A percentile compares a stretch with the other conserved stretches of the same genome.
These are phyloP conservation scores for Pythium guiyangense DNA, from an alignment of 352 stramenopile species.

Conservation along the genomic window DNA sequence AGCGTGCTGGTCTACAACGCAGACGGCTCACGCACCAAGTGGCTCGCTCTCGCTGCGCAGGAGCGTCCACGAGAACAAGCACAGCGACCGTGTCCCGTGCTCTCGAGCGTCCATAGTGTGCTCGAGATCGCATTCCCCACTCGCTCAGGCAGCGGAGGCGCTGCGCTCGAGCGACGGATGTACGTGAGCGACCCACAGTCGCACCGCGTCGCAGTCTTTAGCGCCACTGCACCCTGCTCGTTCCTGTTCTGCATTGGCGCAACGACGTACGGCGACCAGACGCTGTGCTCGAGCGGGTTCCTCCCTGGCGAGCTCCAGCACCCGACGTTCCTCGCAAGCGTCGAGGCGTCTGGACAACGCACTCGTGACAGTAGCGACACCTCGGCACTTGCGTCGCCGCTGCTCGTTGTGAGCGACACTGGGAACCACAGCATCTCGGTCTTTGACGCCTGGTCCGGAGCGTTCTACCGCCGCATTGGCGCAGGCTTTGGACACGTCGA, in stretches of 20 bases:
- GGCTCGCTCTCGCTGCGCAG: slow-evolving; percentile 22
- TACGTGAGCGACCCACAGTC: slow-evolving; percentile 52
- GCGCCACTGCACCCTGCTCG: slow-evolving; percentile 4
- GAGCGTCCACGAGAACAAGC: slow-evolving; percentile 9
- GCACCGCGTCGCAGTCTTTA: slow-evolving; percentile 47
- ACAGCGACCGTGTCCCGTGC: background rate
- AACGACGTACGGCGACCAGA: slow-evolving; percentile 49
- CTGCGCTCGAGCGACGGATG: slow-evolving; percentile 7
- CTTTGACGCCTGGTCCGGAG: slow-evolving; percentile 34
- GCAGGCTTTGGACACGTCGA: slow-evolving; percentile 47
- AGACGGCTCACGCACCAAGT: slow-evolving; percentile 37
- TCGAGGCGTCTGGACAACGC: background rate
- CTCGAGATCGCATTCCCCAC: slow-evolving; percentile 11
- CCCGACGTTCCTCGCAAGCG: slow-evolving; percentile 35
- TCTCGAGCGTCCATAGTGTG: slow-evolving; percentile 28
- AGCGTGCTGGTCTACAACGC: slow-evolving; percentile 45
- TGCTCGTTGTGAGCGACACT: slow-evolving; percentile 48
- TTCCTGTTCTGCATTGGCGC: slow-evolving; percentile 47
- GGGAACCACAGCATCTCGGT: slow-evolving; percentile 58
- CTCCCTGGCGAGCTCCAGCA: slow-evolving; percentile 43
- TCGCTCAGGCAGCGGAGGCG: background rate
- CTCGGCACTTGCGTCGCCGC: background rate
- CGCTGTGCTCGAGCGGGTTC: slow-evolving; percentile 40
- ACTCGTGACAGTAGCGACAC: background rate
- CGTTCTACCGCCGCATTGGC: slow-evolving; percentile 36